A percentile compares a stretch with the other conserved stretches of the same genome.
Evolutionary conservation across 805 yeast species (phyloP).

Genomic region (Schizosaccharomyces osmophilus): DNA sequence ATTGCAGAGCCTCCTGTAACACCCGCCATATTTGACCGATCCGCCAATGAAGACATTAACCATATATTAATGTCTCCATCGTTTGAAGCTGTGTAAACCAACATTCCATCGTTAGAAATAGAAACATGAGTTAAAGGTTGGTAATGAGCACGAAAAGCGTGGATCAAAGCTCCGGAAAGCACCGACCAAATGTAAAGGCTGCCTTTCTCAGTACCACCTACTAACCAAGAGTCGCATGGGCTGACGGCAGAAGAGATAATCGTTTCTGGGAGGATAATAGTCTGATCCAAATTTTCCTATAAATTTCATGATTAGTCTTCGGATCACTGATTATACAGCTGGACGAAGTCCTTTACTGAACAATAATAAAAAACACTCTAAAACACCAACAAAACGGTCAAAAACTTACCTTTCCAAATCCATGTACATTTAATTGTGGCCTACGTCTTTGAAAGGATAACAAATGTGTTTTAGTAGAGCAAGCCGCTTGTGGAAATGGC

Average conservation of each 20-base stretch:
- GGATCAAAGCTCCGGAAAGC: conserved; percentile 42
- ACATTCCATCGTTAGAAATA: conserved; percentile 36
- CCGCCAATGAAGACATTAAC: conserved; percentile 14
- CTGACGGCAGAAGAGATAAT: conserved; percentile 31
- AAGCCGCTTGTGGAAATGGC: not conserved
- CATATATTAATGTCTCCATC: conserved; percentile 66
- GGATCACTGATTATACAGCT: not conserved
- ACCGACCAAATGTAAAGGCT: conserved; percentile 59
- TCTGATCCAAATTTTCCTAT: conserved; percentile 14
- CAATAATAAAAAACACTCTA: not conserved
- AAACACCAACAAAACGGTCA: not conserved
- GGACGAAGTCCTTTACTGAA: no score
- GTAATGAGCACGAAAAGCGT: conserved; percentile 61
- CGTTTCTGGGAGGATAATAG: conserved; percentile 62
- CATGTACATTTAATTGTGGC: not conserved
- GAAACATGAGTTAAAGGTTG: conserved; percentile 40
- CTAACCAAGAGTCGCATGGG: conserved; percentile 22
- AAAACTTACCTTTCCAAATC: not conserved
- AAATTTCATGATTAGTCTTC: not conserved
- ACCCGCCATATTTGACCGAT: not conserved
- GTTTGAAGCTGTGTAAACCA: conserved; percentile 43
- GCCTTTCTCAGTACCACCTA: conserved; percentile 51
- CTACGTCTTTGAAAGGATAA: not conserved
- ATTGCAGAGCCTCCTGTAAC: not conserved
- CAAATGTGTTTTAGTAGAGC: not conserved